Base-by-base conservation (phyloP, 805 yeast genomes). In the Teunomyces aglyptinius region DNA sequence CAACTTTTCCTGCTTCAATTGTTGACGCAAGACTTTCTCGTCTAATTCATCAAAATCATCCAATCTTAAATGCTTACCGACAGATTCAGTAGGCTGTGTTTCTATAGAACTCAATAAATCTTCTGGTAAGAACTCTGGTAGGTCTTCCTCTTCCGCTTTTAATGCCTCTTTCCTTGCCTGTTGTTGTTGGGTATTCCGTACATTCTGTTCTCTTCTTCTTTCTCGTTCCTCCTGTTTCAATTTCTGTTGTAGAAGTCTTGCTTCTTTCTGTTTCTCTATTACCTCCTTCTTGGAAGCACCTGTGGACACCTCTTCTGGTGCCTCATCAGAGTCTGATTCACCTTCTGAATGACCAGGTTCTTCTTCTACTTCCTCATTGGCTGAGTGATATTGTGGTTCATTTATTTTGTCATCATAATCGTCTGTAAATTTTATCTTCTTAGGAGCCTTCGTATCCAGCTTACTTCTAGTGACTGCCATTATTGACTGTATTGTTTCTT, bases 251-350 rank as follows among this genome's bases (percentile, higher is more conserved):
- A 52, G 39, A 42, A 52, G 49, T 33, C 52, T 45, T 24, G 52
- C 53, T 34, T 63, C 58, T 31, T 57, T 56, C 46, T 64, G 62
- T 44, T 59, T 58, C 32, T 61, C 59, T 38, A 68, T 47, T 38
- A 61, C 48, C 2, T 55, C 59, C 35, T 60, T 47, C 43, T 61
- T 69, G 28, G 69, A 53, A 32, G 53, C 51, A 6, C 58, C 46
- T 5, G 67, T 65, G 6, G 73, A 65, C 47, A 72, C 76, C 51
- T 71, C 77, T 55, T 72, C 77, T 12, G 77, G 77, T 1, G 76
- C 77, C 6, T 68, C 74, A 51, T 71, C 68, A 7, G 55, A 49
- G 34, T 55, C 61, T 5, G 47, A 38, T 16, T 51, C 68, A 15
- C 49, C 48, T 24, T 24, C 26, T 7, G 26, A 24, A 7, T 24